Base-by-base conservation (phyloP, 495 filamentous ascomycete species). In the Penicillium salamii region DNA sequence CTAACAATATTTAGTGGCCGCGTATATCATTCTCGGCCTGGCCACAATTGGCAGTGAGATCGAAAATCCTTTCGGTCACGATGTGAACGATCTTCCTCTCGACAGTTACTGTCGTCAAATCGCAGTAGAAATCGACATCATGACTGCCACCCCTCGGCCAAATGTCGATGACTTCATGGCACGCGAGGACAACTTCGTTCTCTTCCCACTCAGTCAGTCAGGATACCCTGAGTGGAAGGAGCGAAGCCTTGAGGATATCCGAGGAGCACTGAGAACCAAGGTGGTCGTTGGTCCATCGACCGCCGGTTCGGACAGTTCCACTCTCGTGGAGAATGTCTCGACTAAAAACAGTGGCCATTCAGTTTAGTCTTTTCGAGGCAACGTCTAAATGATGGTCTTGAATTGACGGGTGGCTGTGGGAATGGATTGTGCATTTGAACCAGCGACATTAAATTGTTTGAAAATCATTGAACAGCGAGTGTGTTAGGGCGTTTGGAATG, bases 11-110 rank as follows among this genome's bases (percentile, higher is more conserved):
- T 5, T 13, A 73, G 70, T 83, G n/a, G 86, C 88, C 14, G 87
- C 89, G 5, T 95, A 96, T 63, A 93, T 95, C 52, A 92, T 96
- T 61, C 79, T 96, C 50, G 90, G 87, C n/a, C 83, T 96, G 49
- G 84, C 88, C 33, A 83, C 88, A 59, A 90, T 91, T 55, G 88
- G 90, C 18, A 81, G 83, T 55, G 88, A 95, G 68, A 86, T 96
- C 55, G 90, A 96, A 64, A 90, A 95, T 63, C 90, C 89, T 7
- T 95, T 96, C 66, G 89, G 90, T 20, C 71, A 82, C 42, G 90
- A 95, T 62, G 88, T 90, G 52, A 95, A 95, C 60, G 90, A 96
- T 62, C 74, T 96, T 12, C 87, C 87, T 7, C 77, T 95, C 0
- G 88, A 91, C 63, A 70, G 71, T 1, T 95, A 85, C 74, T 92